These are phyloP conservation scores for Polyplosphaeria fusca DNA, from an alignment of 495 filamentous ascomycete species.

Conservation along the genomic window DNA sequence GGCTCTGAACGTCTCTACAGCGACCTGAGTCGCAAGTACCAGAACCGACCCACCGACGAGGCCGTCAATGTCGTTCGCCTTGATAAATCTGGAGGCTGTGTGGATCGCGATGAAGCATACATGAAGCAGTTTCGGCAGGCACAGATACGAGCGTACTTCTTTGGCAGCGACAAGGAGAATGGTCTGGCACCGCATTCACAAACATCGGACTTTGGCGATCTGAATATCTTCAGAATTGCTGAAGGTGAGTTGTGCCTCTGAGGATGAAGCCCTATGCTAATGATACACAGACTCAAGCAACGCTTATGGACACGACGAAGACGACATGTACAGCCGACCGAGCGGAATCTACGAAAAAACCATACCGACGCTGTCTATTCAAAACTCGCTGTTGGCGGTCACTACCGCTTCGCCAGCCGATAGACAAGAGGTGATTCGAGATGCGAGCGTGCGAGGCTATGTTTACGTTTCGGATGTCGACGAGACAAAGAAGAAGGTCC, in stretches of 20 bases:
- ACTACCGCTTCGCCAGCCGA: constrained; percentile 68
- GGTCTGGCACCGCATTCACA: constrained; percentile 84
- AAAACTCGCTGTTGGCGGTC: constrained; percentile 73
- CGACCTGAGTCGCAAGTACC: constrained; percentile 72
- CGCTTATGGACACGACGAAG: constrained; percentile 44
- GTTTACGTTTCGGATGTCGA: constrained; percentile 90
- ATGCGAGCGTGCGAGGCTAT: constrained; percentile 87
- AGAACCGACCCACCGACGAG: constrained; percentile 62
- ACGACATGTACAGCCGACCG: constrained; percentile 36
- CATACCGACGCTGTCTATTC: constrained; percentile 58
- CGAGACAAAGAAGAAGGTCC: constrained; percentile 73
- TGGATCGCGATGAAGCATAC: constrained; percentile 72
- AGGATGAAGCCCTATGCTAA: neutral
- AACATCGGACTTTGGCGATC: constrained; percentile 66
- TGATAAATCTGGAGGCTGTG: constrained; percentile 83
- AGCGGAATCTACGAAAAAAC: constrained; percentile 55
- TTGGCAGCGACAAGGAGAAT: constrained; percentile 66
- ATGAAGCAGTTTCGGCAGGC: constrained; percentile 67
- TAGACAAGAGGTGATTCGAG: constrained; percentile 66
- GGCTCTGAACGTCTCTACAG: constrained; percentile 80
- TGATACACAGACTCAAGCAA: constrained; percentile 1
- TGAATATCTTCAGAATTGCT: constrained; percentile 65
- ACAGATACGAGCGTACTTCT: constrained; percentile 88
- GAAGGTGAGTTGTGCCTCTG: constrained; percentile 45
- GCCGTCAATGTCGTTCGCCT: constrained; percentile 71